Base-by-base conservation (phyloP, 495 filamentous ascomycete species). In the Cudoniella acicularis region DNA sequence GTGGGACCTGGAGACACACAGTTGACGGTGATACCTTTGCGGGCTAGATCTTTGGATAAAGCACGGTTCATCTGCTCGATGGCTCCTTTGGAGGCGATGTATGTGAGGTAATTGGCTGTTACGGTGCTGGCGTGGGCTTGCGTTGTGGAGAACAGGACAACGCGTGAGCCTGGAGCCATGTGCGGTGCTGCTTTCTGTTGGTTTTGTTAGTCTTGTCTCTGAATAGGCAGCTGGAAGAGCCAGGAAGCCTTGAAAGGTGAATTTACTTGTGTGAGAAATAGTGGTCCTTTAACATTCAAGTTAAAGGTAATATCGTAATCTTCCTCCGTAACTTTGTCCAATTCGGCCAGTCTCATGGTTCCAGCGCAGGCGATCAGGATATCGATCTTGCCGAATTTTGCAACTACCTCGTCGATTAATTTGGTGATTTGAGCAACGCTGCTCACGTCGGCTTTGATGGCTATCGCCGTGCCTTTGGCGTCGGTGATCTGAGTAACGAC, bases 51-150 rank as follows among this genome's bases (percentile, higher is more conserved):
- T 67, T 89, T 89, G 46, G 81, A 75, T 45, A 88, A 67, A 13
- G 82, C 74, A 6, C 85, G 78, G 0, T 79, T 77, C 75, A 90
- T 84, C 65, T 89, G 85, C 66, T 90, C 84, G 47, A 90, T 78
- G 3, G 87, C 84, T 50, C 85, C 87, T 63, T 90, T 90, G 54
- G 79, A 82, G 0, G 79, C 71, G 26, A 71, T 70, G 64, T 90
- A 90, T 25, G 86, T 72, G 30, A 87, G 74, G 61, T 88, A 88
- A 1, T 68, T 66, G 1, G 86, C 82, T n/a, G 73, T 70, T 10
- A 89, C 74, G 1, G 61, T 71, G 0, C 72, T 75, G 6, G 71
- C 61, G 4, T 59, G 66, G 53, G 72, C 77, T 10, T 84, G 70
- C 1, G 75, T 75, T 2, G 83, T 84, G 3, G 82, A 84, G 59